Conservation (phyloP, 2,329 filamentous ascomycete genomes). For the Teratosphaeria viscida region DNA sequence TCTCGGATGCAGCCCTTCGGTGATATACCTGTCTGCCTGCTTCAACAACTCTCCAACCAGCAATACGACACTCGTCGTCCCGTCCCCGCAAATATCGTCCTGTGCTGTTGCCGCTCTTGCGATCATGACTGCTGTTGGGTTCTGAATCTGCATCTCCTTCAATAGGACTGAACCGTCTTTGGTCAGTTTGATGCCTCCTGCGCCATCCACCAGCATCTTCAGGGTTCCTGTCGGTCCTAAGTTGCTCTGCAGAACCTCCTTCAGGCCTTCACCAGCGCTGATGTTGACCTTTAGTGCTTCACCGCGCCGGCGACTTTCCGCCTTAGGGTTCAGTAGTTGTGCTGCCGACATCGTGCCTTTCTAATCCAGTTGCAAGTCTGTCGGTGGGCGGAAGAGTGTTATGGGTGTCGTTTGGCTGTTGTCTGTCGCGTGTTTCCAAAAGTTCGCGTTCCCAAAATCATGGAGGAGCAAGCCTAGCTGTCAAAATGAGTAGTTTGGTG, state of each 20-base stretch:
- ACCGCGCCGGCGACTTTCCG: conserved; percentile 92
- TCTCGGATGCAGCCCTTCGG: conserved; percentile 90
- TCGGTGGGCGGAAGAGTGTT: not conserved
- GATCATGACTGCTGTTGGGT: conserved; percentile 84
- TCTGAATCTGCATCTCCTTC: conserved; percentile 85
- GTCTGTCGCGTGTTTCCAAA: not conserved
- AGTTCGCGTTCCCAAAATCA: not conserved
- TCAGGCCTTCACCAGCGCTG: conserved; percentile 69
- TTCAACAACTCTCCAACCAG: conserved; percentile 94
- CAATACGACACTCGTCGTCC: conserved; percentile 91
- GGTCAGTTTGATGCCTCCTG: conserved; percentile 83
- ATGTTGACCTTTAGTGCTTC: conserved; percentile 73
- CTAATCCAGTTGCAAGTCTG: not conserved
- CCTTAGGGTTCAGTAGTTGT: conserved; percentile 97
- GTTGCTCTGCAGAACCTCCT: conserved; percentile 82
- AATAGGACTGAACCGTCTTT: conserved; percentile 90
- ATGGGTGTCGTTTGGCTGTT: not conserved
- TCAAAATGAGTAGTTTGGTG: not conserved
- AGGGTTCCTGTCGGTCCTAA: conserved; percentile 86
- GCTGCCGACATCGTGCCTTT: conserved; percentile 76
- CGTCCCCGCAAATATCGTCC: conserved; percentile 96
- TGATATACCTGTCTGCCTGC: conserved; percentile 92
- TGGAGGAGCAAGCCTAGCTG: not conserved
- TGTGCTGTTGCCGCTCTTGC: conserved; percentile 84
- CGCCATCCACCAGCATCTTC: conserved; percentile 72